A percentile compares a stretch with the other conserved stretches of the same genome.
Conservation (phyloP, 768 basidiomycete genomes). For the Rhodotorula kratochvilovae region DNA sequence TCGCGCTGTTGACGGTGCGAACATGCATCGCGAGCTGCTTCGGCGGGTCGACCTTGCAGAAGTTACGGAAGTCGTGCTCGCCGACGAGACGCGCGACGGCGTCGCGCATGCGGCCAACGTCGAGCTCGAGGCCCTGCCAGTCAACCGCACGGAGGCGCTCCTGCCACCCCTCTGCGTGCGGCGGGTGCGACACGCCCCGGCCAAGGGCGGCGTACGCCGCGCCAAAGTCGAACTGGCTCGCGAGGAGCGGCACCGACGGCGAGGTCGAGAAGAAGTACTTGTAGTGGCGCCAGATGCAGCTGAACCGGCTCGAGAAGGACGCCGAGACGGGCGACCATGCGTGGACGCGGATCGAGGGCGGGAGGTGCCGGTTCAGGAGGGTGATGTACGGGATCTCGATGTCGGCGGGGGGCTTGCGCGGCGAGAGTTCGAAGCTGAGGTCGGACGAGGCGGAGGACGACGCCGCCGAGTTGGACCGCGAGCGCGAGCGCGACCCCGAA, state of each 20-base stretch:
- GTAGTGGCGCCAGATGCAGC: conserved; percentile 83
- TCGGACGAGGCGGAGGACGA: not conserved
- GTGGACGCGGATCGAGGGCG: conserved; percentile 78
- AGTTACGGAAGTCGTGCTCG: conserved; percentile 90
- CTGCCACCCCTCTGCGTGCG: conserved; percentile 21
- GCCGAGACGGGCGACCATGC: conserved; percentile 86
- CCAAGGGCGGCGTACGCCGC: conserved; percentile 23
- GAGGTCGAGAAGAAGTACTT: conserved; percentile 85
- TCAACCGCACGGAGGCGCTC: conserved; percentile 10
- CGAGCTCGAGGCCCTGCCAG: conserved; percentile 51
- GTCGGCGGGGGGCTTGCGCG: conserved; percentile 32
- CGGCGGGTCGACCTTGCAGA: conserved; percentile 84
- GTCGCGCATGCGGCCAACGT: conserved; percentile 68
- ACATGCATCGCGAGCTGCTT: conserved; percentile 83
- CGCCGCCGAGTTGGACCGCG: conserved; percentile 2
- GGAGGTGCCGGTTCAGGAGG: conserved; percentile 80
- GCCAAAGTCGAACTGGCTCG: conserved; percentile 35
- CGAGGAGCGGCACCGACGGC: conserved; percentile 45
- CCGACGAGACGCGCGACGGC: conserved; percentile 71
- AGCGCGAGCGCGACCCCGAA: not conserved
- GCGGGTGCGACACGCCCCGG: not conserved
- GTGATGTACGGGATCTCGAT: conserved; percentile 69
- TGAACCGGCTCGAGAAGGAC: conserved; percentile 80
- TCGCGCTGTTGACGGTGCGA: conserved; percentile 64
- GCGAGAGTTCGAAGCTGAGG: not conserved